These are phyloP conservation scores for Cercospora citrullina DNA, from an alignment of 2,329 filamentous ascomycete genomes.

Conservation along the genomic window DNA sequence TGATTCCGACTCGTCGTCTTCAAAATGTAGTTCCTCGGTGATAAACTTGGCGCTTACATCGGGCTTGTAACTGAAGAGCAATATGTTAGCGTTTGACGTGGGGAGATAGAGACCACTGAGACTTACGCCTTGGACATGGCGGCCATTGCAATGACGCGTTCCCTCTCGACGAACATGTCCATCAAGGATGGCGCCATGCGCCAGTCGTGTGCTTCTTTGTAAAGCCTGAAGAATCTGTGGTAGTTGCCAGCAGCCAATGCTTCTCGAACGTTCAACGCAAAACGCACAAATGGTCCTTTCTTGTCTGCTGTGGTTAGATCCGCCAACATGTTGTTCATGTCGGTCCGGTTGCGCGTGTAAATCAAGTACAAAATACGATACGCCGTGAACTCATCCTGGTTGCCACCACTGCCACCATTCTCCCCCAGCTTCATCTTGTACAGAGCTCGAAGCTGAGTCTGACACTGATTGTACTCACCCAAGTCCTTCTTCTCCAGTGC, in stretches of 20 bases:
- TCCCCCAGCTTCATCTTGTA: constrained; percentile 86
- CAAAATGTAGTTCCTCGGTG: constrained; percentile 93
- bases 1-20: constrained; percentile 72
- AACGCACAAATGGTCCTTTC: constrained; percentile 76
- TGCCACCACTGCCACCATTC: constrained; percentile 67
- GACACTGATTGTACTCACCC: constrained; percentile 99
- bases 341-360: constrained; percentile 95
- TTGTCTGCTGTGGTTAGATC: constrained; percentile 99
- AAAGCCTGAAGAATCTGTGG: constrained; percentile 96
- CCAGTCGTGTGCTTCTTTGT: constrained; percentile 72
- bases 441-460: constrained; percentile 91
- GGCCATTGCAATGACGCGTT: constrained; percentile 85
- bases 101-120: background rate
- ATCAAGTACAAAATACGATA: constrained; percentile 99
- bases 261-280: constrained; percentile 87
- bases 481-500: constrained; percentile 97
- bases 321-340: constrained; percentile 96
- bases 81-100: constrained; percentile 47
- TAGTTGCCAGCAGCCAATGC: constrained; percentile 93
- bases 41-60: constrained; percentile 87
- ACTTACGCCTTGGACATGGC: constrained; percentile 94
- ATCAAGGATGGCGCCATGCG: constrained; percentile 93
- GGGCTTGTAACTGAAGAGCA: constrained; percentile 74
- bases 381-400: constrained; percentile 93
- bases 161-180: constrained; percentile 97